Evolutionary conservation across 306 rosid genomes (phyloP).

Genomic region (Bauhinia variegata): DNA sequence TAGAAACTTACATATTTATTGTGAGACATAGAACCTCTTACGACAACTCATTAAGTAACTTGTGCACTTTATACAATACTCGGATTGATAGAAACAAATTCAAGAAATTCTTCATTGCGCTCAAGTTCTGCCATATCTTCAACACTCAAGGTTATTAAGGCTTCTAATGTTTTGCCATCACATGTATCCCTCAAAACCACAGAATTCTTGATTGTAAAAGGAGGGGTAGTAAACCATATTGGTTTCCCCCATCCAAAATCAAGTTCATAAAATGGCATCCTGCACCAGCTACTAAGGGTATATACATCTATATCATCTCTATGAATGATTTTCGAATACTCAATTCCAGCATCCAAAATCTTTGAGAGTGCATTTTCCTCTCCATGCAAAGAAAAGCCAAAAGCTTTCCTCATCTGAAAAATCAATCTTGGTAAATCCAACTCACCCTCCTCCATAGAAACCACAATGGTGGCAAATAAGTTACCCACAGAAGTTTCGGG

Average conservation of each 20-base stretch:
- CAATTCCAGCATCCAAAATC: neutral
- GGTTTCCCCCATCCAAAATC: slow-evolving; percentile 52
- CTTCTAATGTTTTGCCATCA: slow-evolving; percentile 32
- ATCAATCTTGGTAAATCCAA: slow-evolving; percentile 27
- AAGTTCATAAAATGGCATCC: slow-evolving; percentile 10
- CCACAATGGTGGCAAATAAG: slow-evolving; percentile 21
- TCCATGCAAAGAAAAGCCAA: slow-evolving; percentile 19
- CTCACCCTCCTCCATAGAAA: neutral
- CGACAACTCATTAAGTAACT: too few species aligned
- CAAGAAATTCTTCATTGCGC: slow-evolving; percentile 21
- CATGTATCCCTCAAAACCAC: slow-evolving; percentile 23
- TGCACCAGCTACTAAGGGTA: slow-evolving; percentile 30
- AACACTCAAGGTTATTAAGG: slow-evolving; percentile 28
- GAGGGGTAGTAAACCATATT: slow-evolving; percentile 26
- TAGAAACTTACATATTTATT: too few species aligned
- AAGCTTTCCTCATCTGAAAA: slow-evolving; percentile 31
- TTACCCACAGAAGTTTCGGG: slow-evolving; percentile 42
- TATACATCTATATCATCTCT: neutral
- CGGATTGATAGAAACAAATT: slow-evolving; percentile 35
- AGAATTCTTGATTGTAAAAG: neutral
- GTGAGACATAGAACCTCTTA: too few species aligned
- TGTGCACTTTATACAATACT: too few species aligned
- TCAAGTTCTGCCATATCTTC: slow-evolving; percentile 29
- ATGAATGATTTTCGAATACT: neutral
- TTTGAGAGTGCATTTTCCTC: neutral